Conservation (phyloP, 2,329 filamentous ascomycete genomes). For the Alternaria arborescens region DNA sequence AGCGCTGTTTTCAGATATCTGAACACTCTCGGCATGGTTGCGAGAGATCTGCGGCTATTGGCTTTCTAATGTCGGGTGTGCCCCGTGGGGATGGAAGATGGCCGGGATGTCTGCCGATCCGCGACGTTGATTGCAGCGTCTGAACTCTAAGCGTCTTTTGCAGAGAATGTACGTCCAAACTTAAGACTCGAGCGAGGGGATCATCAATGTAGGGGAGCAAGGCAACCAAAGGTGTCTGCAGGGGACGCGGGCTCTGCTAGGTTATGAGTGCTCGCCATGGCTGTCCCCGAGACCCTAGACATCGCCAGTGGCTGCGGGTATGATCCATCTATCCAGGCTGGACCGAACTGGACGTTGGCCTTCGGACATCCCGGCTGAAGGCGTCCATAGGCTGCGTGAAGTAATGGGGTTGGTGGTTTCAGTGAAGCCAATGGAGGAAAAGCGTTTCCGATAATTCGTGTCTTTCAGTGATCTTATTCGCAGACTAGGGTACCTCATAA, state of each 20-base stretch:
- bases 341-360: conserved; percentile 18
- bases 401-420: conserved; percentile 31
- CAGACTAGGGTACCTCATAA: conserved; percentile 7
- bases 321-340: conserved; percentile 19
- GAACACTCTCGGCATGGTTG: conserved; percentile 36
- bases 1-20: conserved; percentile 40
- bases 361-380: conserved; percentile 19
- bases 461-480: conserved; percentile 25
- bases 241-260: conserved; percentile 19
- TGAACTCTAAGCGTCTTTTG: background rate
- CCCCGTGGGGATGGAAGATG: conserved; percentile 1
- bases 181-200: background rate
- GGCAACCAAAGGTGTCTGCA: conserved; percentile 2
- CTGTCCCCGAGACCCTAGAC: conserved; percentile 16
- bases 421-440: conserved; percentile 32
- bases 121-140: conserved; percentile 1
- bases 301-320: conserved; percentile 23
- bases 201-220: background rate
- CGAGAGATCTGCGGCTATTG: conserved; percentile 4
- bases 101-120: conserved; percentile 2
- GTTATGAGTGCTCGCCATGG: conserved; percentile 23
- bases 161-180: background rate
- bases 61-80: conserved; percentile 5
- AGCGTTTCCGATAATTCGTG: conserved; percentile 16
- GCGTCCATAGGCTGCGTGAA: conserved; percentile 20